Evolutionary conservation across 2,329 filamentous ascomycete genomes (phyloP).

Genomic region (Daldinia eschscholtzii): DNA sequence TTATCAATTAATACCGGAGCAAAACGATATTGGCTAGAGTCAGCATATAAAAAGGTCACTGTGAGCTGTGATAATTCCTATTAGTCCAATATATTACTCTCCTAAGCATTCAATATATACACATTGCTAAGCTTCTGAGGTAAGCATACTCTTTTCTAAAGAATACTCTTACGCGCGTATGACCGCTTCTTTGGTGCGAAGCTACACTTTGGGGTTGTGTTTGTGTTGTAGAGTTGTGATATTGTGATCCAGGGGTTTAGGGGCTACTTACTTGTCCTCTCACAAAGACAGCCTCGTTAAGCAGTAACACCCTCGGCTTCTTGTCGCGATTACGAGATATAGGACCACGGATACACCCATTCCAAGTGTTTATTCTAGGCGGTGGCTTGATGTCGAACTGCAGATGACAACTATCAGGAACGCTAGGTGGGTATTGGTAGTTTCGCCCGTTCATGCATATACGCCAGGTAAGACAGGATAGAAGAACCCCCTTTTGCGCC

Average conservation of each 20-base stretch:
- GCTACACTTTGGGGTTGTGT: constrained; percentile 7
- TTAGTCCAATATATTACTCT: constrained; percentile 15
- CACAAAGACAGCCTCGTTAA: constrained; percentile 24
- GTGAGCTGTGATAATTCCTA: constrained; percentile 1
- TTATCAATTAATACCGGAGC: constrained; percentile 6
- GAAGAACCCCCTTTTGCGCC: neutral
- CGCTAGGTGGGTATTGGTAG: constrained; percentile 9
- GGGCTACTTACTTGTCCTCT: constrained; percentile 13
- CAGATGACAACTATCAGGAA: constrained; percentile 11
- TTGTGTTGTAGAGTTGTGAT: constrained; percentile 1
- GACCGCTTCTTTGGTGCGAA: neutral
- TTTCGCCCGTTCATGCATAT: constrained; percentile 5
- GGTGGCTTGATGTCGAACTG: constrained; percentile 10
- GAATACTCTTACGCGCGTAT: neutral
- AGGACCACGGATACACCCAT: neutral
- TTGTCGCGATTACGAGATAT: constrained; percentile 6
- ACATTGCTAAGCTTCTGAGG: constrained; percentile 28
- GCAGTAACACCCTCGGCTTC: constrained; percentile 7
- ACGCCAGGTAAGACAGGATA: constrained; percentile 8
- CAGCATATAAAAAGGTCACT: constrained; percentile 5
- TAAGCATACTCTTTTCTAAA: constrained; percentile 19
- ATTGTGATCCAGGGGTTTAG: constrained; percentile 11
- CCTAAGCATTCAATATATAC: constrained; percentile 10
- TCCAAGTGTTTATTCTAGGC: constrained; percentile 1
- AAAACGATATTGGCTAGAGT: neutral